Evolutionary conservation across 2,329 filamentous ascomycete genomes (phyloP).

Genomic region (Botryosphaeria dothidea): DNA sequence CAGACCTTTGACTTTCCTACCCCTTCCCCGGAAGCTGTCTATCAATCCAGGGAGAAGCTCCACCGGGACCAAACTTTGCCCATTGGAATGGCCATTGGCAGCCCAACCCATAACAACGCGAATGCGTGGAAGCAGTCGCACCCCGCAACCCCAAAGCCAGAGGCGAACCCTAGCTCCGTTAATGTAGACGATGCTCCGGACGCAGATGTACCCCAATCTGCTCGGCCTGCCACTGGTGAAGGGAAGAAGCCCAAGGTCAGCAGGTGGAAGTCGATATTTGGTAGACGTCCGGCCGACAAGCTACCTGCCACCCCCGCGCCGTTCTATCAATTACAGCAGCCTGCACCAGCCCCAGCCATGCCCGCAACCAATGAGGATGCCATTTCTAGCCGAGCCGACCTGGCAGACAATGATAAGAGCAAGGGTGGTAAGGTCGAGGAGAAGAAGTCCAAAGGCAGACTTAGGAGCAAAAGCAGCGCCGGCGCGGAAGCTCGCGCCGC

Average conservation of each 20-base stretch:
- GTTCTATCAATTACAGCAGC: slow-evolving; percentile 38
- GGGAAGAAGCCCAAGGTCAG: slow-evolving; percentile 36
- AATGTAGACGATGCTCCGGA: neutral
- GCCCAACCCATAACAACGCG: slow-evolving; percentile 35
- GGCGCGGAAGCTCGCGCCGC: slow-evolving; percentile 26
- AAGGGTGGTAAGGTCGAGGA: slow-evolving; percentile 5
- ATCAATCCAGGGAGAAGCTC: slow-evolving; percentile 32
- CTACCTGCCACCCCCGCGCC: slow-evolving; percentile 29
- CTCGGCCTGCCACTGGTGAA: slow-evolving; percentile 18
- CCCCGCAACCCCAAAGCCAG: slow-evolving; percentile 20
- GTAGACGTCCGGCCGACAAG: slow-evolving; percentile 30
- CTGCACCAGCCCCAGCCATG: slow-evolving; percentile 18
- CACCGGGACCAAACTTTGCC: slow-evolving; percentile 27
- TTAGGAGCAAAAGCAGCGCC: slow-evolving; percentile 18
- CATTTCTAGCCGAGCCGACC: neutral
- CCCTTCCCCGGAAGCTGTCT: slow-evolving; percentile 31
- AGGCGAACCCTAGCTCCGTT: neutral
- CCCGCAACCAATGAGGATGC: neutral
- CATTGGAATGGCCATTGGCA: slow-evolving; percentile 43
- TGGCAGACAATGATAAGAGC: slow-evolving; percentile 29
- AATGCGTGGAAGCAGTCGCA: slow-evolving; percentile 24
- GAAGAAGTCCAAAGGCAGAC: slow-evolving; percentile 13
- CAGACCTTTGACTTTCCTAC: slow-evolving; percentile 30
- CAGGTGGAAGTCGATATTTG: slow-evolving; percentile 41
- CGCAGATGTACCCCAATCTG: neutral